phyloP scores from a whole-genome alignment of 2,329 filamentous ascomycete genomes.

The Penicillium sclerotigenum region DNA sequence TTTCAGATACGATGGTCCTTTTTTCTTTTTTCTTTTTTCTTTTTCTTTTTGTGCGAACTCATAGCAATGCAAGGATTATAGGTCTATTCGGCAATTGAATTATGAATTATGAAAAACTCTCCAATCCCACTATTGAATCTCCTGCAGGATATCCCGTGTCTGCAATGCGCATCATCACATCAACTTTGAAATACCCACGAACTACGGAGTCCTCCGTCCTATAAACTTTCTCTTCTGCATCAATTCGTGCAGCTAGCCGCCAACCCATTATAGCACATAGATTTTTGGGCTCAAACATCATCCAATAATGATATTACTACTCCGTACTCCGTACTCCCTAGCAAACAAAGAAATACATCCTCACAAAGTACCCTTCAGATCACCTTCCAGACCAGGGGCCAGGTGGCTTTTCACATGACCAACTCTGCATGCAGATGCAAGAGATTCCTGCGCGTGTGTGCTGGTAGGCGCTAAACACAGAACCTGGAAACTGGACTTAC shows the following conservation, averaged over 20 bases:
- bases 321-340: too few relatives aligned
- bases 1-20: neutral
- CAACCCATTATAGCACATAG: neutral
- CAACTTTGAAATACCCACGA: neutral
- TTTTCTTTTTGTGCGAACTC: neutral
- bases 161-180: conserved; percentile 9
- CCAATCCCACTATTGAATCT: neutral
- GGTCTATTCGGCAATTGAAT: neutral
- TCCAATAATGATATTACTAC: too few relatives aligned
- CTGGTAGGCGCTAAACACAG: conserved; percentile 13
- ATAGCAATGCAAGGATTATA: neutral
- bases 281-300: neutral
- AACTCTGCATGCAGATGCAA: conserved; percentile 35
- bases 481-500: conserved; percentile 1
- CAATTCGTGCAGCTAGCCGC: neutral
- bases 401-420: conserved; percentile 33
- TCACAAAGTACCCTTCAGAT: neutral
- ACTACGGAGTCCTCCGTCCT: neutral
- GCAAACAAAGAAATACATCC: neutral
- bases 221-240: neutral
- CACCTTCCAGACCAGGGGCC: conserved; percentile 1
- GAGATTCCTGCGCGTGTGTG: conserved; percentile 25
- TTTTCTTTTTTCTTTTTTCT: neutral
- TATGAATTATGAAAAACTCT: neutral
- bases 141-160: neutral